phyloP scores from a whole-genome alignment of 148 eudicot genomes.

The Vaccinium darrowii region DNA sequence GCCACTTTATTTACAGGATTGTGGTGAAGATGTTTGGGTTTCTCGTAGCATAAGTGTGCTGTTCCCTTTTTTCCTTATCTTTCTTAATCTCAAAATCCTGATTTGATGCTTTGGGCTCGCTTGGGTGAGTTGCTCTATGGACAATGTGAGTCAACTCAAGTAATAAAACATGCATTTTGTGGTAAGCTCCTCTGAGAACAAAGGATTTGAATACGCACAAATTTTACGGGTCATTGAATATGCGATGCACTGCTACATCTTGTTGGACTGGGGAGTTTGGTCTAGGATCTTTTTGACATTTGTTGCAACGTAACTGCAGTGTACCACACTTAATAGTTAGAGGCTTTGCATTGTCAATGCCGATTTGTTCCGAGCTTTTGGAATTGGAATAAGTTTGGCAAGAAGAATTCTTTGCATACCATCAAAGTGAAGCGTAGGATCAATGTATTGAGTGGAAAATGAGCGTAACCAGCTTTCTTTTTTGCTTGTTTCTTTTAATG shows the following conservation, averaged over 20 bases:
- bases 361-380: no score
- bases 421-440: no score
- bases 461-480: background rate
- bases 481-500: slow-evolving; percentile 1
- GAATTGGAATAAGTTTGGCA: no score
- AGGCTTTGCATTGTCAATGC: background rate
- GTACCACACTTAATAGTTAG: background rate
- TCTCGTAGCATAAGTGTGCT: background rate
- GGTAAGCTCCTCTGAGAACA: background rate
- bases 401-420: no score
- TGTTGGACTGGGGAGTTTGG: background rate
- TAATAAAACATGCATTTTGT: background rate
- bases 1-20: background rate
- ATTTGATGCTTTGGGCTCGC: no score
- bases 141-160: background rate
- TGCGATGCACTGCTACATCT: background rate
- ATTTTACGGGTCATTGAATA: background rate
- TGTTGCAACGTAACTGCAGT: background rate
- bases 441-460: background rate
- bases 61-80: background rate
- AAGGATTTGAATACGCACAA: background rate
- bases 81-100: background rate
- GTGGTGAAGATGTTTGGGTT: background rate
- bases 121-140: background rate
- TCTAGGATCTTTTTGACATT: background rate